These are phyloP conservation scores for Suillus plorans DNA, from an alignment of 768 basidiomycete genomes.

Conservation along the genomic window DNA sequence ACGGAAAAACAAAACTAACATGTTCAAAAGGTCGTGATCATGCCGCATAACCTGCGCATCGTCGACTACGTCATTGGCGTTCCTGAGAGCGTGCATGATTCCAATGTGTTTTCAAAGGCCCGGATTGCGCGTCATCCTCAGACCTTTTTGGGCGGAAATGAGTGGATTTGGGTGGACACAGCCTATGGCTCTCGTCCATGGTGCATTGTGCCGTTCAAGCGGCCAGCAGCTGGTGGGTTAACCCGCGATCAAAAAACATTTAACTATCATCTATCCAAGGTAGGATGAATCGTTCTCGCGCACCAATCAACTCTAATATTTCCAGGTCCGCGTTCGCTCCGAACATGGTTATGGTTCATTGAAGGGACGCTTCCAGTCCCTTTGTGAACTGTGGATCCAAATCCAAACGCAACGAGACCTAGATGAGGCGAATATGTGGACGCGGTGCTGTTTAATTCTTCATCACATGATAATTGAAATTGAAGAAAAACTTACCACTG, in stretches of 20 bases:
- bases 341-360: conserved; percentile 17
- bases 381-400: conserved; percentile 11
- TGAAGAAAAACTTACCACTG: conserved; percentile 9
- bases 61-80: conserved; percentile 17
- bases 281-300: neutral
- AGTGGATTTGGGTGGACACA: conserved; percentile 22
- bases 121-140: neutral
- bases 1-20: neutral
- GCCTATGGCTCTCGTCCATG: conserved; percentile 18
- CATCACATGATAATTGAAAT: conserved; percentile 20
- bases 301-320: neutral
- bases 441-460: conserved; percentile 5
- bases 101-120: conserved; percentile 6
- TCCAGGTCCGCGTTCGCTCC: conserved; percentile 6
- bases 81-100: conserved; percentile 16
- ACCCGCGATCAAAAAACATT: conserved; percentile 18
- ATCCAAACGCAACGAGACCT: conserved; percentile 10
- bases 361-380: conserved; percentile 15
- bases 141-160: conserved; percentile 5
- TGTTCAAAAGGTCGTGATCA: conserved; percentile 6
- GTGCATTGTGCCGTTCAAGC: conserved; percentile 29
- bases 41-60: conserved; percentile 15
- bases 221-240: conserved; percentile 14
- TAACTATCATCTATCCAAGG: conserved; percentile 24
- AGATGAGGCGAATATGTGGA: conserved; percentile 9